Conservation (phyloP, 2,329 filamentous ascomycete genomes). For the Claviceps paspali region DNA sequence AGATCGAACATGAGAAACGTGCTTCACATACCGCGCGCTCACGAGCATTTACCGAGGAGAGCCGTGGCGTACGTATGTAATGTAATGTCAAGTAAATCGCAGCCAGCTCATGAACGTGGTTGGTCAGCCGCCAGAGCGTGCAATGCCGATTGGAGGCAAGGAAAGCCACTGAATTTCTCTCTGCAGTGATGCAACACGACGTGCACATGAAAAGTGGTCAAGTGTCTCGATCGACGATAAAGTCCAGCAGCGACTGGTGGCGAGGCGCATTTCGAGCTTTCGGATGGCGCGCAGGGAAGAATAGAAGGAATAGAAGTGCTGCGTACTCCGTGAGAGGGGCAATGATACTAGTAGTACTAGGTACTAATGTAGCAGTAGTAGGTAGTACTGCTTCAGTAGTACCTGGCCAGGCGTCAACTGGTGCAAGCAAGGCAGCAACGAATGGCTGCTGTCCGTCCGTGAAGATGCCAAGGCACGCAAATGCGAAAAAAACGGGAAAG, state of each 20-base stretch:
- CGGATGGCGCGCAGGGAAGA: too few species aligned
- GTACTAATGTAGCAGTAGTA: too few species aligned
- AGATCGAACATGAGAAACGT: not conserved
- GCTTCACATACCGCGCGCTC: slow-evolving; percentile 11
- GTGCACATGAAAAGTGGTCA: too few species aligned
- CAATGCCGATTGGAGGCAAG: not conserved
- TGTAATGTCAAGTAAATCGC: too few species aligned
- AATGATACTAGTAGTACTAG: not conserved
- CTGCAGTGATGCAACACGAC: too few species aligned
- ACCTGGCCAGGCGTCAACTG: slow-evolving; percentile 1
- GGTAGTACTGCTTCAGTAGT: too few species aligned
- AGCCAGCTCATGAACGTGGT: too few species aligned
- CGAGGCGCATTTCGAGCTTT: not conserved
- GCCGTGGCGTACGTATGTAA: too few species aligned
- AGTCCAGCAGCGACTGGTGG: not conserved
- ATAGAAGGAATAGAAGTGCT: too few species aligned
- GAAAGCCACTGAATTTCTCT: too few species aligned
- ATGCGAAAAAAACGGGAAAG: not conserved
- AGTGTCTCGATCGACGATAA: not conserved
- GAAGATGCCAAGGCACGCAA: slow-evolving; percentile 1
- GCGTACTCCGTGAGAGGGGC: not conserved
- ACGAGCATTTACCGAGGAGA: too few species aligned
- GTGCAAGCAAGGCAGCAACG: not conserved
- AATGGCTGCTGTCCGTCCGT: not conserved
- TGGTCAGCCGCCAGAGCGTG: slow-evolving; percentile 4